phyloP scores from a whole-genome alignment of 331 rosid genomes.

The Pyrus hybrid region DNA sequence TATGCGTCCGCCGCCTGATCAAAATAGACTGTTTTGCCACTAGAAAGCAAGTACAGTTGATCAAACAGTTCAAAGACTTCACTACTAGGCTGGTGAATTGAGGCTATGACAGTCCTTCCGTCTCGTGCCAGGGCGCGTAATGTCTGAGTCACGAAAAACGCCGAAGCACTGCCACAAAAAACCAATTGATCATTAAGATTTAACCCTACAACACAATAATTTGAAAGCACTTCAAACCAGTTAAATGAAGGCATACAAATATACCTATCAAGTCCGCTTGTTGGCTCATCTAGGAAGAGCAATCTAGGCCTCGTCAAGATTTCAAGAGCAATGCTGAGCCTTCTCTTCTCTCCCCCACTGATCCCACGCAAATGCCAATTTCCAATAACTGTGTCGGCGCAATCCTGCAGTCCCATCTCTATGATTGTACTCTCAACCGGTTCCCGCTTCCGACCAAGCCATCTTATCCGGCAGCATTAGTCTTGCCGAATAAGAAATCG shows the following conservation, averaged over 20 bases:
- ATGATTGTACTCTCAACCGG: conserved; percentile 73
- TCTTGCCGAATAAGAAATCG: conserved; percentile 72
- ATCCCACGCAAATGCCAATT: conserved; percentile 97
- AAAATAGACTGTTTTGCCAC: conserved; percentile 91
- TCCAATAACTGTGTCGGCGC: conserved; percentile 90
- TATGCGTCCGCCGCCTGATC: conserved; percentile 92
- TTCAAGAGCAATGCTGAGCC: conserved; percentile 94
- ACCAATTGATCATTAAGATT: not conserved
- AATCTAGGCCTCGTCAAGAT: conserved; percentile 83
- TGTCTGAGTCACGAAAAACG: conserved; percentile 94
- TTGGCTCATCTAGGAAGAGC: conserved; percentile 96
- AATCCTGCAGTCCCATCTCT: conserved; percentile 95
- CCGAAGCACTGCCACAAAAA: conserved; percentile 72
- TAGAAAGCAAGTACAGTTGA: conserved; percentile 81
- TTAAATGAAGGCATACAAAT: not conserved
- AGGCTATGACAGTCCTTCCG: conserved; percentile 93
- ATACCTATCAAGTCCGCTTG: conserved; percentile 92
- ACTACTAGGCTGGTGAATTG: conserved; percentile 98
- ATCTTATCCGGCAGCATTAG: conserved; percentile 72
- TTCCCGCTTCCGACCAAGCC: conserved; percentile 62
- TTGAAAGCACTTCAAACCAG: not conserved
- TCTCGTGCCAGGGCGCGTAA: conserved; percentile 78
- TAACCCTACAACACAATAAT: not conserved
- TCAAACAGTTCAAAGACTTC: conserved; percentile 97
- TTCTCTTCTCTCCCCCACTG: conserved; percentile 97